phyloP scores from a whole-genome alignment of 805 yeast species.

The Wickerhamomyces sydowiorum region DNA sequence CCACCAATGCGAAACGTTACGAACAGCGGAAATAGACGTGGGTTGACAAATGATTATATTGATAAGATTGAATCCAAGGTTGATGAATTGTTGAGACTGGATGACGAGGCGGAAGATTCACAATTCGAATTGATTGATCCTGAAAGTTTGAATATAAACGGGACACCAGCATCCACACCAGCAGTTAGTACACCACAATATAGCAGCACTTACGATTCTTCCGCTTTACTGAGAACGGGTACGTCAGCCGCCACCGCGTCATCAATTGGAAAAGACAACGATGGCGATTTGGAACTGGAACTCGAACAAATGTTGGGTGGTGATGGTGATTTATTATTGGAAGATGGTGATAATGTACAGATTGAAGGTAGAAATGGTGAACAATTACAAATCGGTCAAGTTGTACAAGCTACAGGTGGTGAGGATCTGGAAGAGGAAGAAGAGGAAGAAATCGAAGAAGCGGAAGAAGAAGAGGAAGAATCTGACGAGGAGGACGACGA shows the following conservation, averaged over 20 bases:
- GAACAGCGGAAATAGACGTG: slow-evolving; percentile 64
- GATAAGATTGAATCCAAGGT: slow-evolving; percentile 77
- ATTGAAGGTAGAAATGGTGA: slow-evolving; percentile 8
- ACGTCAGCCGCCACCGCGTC: background rate
- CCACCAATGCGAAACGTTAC: slow-evolving; percentile 72
- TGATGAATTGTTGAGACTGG: slow-evolving; percentile 66
- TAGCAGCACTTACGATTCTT: background rate
- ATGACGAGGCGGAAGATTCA: slow-evolving; percentile 78
- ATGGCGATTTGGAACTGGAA: slow-evolving; percentile 48
- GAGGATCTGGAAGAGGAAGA: slow-evolving; percentile 28
- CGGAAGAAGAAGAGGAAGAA: slow-evolving; percentile 24
- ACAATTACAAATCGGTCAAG: no score
- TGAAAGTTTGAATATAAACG: slow-evolving; percentile 24
- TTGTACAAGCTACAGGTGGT: slow-evolving; percentile 12
- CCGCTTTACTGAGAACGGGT: background rate
- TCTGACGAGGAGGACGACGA: slow-evolving; percentile 40
- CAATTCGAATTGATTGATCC: slow-evolving; percentile 70
- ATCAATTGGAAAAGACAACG: slow-evolving; percentile 13
- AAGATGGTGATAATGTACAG: slow-evolving; percentile 2
- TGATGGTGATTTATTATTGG: slow-evolving; percentile 15
- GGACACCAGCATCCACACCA: slow-evolving; percentile 6
- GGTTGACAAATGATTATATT: slow-evolving; percentile 63
- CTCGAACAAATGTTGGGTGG: slow-evolving; percentile 45
- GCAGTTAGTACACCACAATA: slow-evolving; percentile 23
- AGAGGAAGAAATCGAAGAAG: slow-evolving; percentile 18